phyloP scores from a whole-genome alignment of 768 basidiomycete species.

The Boletellus emodensis region DNA sequence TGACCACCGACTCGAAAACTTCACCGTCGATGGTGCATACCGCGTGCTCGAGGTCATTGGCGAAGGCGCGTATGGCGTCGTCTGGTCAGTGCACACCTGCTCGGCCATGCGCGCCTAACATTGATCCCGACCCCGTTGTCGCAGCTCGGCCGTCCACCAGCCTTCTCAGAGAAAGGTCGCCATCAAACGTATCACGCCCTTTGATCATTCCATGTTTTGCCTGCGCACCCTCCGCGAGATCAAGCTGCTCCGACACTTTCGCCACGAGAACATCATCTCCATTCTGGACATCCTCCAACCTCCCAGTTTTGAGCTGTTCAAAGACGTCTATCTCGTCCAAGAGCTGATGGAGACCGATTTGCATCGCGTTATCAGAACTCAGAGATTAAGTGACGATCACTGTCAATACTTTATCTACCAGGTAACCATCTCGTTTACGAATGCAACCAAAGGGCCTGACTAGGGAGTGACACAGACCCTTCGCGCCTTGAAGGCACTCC shows the following conservation, averaged over 20 bases:
- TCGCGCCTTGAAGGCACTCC: slow-evolving; percentile 89
- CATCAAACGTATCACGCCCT: slow-evolving; percentile 94
- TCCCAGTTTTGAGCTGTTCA: slow-evolving; percentile 68
- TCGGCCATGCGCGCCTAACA: neutral
- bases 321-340: slow-evolving; percentile 74
- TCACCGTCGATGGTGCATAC: slow-evolving; percentile 55
- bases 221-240: slow-evolving; percentile 82
- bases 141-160: slow-evolving; percentile 70
- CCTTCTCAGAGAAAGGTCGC: slow-evolving; percentile 83
- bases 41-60: slow-evolving; percentile 82
- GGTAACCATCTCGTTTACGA: slow-evolving; percentile 35
- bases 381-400: slow-evolving; percentile 91
- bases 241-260: slow-evolving; percentile 87
- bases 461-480: slow-evolving; percentile 52
- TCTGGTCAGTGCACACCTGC: slow-evolving; percentile 43
- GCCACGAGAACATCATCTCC: slow-evolving; percentile 87
- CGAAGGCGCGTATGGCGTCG: slow-evolving; percentile 94
- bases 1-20: slow-evolving; percentile 39
- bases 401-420: slow-evolving; percentile 98
- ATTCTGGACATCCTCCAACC: slow-evolving; percentile 94
- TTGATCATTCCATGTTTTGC: slow-evolving; percentile 93
- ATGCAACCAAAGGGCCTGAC: slow-evolving; percentile 5
- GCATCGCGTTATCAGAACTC: slow-evolving; percentile 94
- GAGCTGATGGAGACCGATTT: slow-evolving; percentile 92
- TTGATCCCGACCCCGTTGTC: slow-evolving; percentile 2